Percentiles rank a stretch among this genome's conserved stretches.
Evolutionary conservation across 2,329 filamentous ascomycete genomes (phyloP).

Genomic region (Claviceps sp.): DNA sequence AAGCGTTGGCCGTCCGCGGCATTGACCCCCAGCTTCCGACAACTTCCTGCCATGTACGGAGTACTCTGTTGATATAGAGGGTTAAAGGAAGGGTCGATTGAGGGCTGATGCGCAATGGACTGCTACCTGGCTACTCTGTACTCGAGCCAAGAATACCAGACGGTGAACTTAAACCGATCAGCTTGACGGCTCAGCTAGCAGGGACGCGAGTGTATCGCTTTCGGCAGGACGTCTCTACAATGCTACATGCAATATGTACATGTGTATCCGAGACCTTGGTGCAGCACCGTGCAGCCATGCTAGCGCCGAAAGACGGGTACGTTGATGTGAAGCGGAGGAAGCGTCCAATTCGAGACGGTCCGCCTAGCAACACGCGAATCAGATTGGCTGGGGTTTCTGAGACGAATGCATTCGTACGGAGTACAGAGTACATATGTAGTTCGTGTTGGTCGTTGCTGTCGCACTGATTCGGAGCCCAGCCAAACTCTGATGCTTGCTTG

Average conservation of each 20-base stretch:
- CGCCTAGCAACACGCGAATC: neutral
- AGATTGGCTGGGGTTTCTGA: neutral
- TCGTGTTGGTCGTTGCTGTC: neutral
- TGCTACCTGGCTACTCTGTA: neutral
- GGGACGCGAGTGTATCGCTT: neutral
- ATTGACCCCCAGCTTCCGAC: neutral
- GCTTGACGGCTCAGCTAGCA: neutral
- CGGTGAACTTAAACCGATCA: neutral
- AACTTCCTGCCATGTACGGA: neutral
- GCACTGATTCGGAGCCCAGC: neutral
- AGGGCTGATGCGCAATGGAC: neutral
- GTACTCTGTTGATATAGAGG: neutral
- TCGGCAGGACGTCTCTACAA: neutral
- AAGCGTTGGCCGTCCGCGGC: neutral
- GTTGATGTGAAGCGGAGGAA: neutral
- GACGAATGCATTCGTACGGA: neutral
- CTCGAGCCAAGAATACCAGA: neutral
- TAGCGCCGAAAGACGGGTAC: neutral
- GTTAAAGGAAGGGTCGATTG: neutral
- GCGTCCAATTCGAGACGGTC: neutral
- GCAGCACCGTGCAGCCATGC: neutral
- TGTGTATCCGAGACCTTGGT: neutral
- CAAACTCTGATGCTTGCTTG: neutral
- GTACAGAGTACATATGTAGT: neutral
- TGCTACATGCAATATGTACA: neutral